Evolutionary conservation across 768 basidiomycete genomes (phyloP).

Genomic region (Dictyophora rubrovolvata): DNA sequence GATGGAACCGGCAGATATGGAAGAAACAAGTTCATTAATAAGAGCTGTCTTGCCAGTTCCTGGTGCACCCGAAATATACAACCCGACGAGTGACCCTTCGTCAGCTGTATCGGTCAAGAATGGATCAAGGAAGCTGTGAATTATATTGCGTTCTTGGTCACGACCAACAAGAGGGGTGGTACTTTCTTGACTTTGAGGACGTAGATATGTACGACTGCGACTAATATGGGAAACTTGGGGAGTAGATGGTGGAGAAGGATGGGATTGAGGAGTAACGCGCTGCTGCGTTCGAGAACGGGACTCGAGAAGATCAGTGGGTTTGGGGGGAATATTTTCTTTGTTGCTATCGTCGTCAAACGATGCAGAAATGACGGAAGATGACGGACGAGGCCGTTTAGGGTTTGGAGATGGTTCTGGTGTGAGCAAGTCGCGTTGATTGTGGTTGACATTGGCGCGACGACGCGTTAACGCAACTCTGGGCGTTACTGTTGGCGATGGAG

Average conservation of each 20-base stretch:
- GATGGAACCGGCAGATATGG: constrained; percentile 18
- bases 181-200: constrained; percentile 53
- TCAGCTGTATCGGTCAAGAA: constrained; percentile 32
- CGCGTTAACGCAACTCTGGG: not conserved
- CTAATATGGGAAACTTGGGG: constrained; percentile 36
- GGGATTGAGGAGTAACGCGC: not conserved
- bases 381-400: constrained; percentile 52
- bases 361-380: constrained; percentile 25
- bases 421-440: constrained; percentile 26
- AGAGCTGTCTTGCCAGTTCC: constrained; percentile 90
- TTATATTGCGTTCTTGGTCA: constrained; percentile 45
- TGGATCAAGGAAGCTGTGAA: constrained; percentile 48
- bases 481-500: not conserved
- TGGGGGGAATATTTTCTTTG: constrained; percentile 74
- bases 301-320: constrained; percentile 27
- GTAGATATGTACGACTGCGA: constrained; percentile 60
- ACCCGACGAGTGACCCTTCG: constrained; percentile 27
- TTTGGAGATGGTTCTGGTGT: constrained; percentile 58
- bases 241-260: constrained; percentile 50
- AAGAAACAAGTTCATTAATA: constrained; percentile 49
- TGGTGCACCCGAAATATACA: constrained; percentile 89
- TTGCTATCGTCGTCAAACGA: constrained; percentile 42
- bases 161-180: constrained; percentile 49
- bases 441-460: not conserved
- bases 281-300: constrained; percentile 4